Evolutionary conservation across 768 basidiomycete genomes (phyloP).

Genomic region (Kwoniella sp.): DNA sequence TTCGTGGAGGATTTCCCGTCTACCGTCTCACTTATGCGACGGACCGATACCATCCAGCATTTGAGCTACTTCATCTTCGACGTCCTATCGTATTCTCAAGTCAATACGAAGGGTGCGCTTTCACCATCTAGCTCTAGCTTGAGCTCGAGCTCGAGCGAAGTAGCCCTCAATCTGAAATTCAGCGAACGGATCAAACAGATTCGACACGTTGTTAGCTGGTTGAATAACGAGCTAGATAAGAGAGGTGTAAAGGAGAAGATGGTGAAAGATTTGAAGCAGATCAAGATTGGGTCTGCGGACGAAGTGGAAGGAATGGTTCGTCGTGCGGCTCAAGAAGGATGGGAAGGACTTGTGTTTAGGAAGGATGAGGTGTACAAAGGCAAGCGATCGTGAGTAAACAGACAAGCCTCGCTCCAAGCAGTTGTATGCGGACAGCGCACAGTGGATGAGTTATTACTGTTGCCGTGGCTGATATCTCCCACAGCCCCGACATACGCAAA

Average conservation of each 20-base stretch:
- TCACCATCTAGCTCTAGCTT: background rate
- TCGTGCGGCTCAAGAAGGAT: slow-evolving; percentile 46
- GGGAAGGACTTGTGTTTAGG: slow-evolving; percentile 52
- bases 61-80: slow-evolving; percentile 48
- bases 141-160: too few relatives aligned
- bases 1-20: slow-evolving; percentile 48
- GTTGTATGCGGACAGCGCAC: too few relatives aligned
- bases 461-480: background rate
- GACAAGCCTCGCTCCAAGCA: too few relatives aligned
- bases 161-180: slow-evolving; percentile 36
- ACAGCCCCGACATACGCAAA: slow-evolving; percentile 50
- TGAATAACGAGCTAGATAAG: slow-evolving; percentile 25
- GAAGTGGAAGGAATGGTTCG: slow-evolving; percentile 48
- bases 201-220: slow-evolving; percentile 25
- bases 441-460: too few relatives aligned
- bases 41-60: slow-evolving; percentile 29
- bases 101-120: slow-evolving; percentile 9
- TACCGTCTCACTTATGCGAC: slow-evolving; percentile 43
- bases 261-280: slow-evolving; percentile 38
- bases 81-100: slow-evolving; percentile 33
- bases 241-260: slow-evolving; percentile 26
- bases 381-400: slow-evolving; percentile 47
- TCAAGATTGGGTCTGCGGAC: slow-evolving; percentile 22
- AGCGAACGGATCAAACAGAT: slow-evolving; percentile 36
- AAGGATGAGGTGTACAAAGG: slow-evolving; percentile 51